A percentile compares a stretch with the other conserved stretches of the same genome.
phyloP scores from a whole-genome alignment of 176 grass and related monocot genomes.

The Oryza officinalis region DNA sequence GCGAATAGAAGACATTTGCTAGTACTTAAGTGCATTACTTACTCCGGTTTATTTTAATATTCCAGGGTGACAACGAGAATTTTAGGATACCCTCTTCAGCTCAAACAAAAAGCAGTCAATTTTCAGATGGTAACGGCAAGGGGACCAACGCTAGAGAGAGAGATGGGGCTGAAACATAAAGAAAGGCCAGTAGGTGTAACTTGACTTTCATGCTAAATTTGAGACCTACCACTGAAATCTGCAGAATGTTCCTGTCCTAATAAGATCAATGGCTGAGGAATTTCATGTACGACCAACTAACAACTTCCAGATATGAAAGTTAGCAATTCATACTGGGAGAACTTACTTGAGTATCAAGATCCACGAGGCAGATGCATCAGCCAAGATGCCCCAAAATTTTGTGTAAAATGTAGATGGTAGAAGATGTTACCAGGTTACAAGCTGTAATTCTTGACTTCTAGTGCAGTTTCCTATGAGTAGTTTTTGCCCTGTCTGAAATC shows the following conservation, averaged over 20 bases:
- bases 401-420: slow-evolving; percentile 44
- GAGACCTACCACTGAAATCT: slow-evolving; percentile 10
- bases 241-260: slow-evolving; percentile 5
- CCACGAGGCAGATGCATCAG: slow-evolving; percentile 17
- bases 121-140: slow-evolving; percentile 19
- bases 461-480: slow-evolving; percentile 34
- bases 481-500: slow-evolving; percentile 27
- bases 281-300: slow-evolving; percentile 32
- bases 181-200: not conserved
- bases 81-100: slow-evolving; percentile 24
- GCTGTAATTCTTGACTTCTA: slow-evolving; percentile 11
- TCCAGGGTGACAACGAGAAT: slow-evolving; percentile 39
- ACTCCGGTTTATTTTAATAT: slow-evolving; percentile 14
- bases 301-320: slow-evolving; percentile 28
- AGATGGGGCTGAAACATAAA: slow-evolving; percentile 25
- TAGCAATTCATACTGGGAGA: slow-evolving; percentile 10
- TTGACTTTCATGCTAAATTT: not conserved
- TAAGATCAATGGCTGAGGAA: not conserved
- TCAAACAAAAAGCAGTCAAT: slow-evolving; percentile 23
- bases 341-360: slow-evolving; percentile 28
- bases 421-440: slow-evolving; percentile 27
- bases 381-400: slow-evolving; percentile 43
- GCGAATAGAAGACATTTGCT: not conserved
- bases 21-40: not conserved
- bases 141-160: slow-evolving; percentile 15